Percentiles rank a stretch among this genome's conserved stretches.
Evolutionary conservation across 208 protist species (phyloP).

Genomic region (Trypanosoma platydactyli): DNA sequence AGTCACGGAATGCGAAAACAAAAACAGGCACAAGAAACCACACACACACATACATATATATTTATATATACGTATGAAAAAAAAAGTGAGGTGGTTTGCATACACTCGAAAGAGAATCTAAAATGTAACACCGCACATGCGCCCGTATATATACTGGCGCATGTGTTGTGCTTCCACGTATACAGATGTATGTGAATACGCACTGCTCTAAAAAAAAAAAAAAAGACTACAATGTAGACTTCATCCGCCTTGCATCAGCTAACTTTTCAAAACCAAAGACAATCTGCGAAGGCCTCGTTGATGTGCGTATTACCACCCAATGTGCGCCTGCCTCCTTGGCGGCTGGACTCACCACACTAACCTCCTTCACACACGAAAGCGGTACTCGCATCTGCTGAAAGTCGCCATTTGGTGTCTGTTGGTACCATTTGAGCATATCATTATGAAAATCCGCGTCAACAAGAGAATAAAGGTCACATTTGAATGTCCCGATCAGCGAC

Average conservation of each 20-base stretch:
- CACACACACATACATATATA: no score
- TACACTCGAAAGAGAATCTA: no score
- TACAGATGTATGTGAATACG: not conserved
- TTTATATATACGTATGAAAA: no score
- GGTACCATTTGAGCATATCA: constrained; percentile 64
- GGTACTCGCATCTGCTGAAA: constrained; percentile 61
- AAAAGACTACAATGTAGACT: constrained; percentile 28
- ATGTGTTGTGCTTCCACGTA: no score
- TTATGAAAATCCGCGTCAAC: constrained; percentile 62
- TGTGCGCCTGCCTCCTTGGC: constrained; percentile 45
- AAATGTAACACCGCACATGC: no score
- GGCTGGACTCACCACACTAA: constrained; percentile 38
- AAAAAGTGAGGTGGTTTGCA: no score
- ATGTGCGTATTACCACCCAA: constrained; percentile 59
- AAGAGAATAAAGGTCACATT: constrained; percentile 56
- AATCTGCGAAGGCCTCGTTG: constrained; percentile 72
- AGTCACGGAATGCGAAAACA: not conserved
- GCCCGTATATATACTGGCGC: no score
- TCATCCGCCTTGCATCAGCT: constrained; percentile 56
- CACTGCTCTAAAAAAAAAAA: constrained; percentile 9
- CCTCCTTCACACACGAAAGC: constrained; percentile 45
- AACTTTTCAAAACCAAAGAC: constrained; percentile 74
- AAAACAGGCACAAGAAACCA: no score
- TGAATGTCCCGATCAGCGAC: constrained; percentile 85
- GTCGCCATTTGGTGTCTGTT: constrained; percentile 72